Base-by-base conservation (phyloP, 2,329 filamentous ascomycete species). In the Lachnellula subtilissima region DNA sequence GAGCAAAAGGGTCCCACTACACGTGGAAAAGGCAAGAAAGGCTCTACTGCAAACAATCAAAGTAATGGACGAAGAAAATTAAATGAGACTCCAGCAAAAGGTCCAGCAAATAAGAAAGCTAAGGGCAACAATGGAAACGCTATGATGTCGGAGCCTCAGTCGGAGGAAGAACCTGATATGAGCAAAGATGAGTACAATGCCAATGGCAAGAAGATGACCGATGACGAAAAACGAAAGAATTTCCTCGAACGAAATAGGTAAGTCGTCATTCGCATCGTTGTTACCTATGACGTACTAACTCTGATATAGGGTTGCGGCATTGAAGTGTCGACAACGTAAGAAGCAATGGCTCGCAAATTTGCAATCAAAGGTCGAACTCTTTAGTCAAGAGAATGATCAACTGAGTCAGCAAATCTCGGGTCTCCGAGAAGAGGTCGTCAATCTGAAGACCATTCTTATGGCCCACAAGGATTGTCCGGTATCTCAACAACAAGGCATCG, bases 341-440 rank as follows among this genome's bases (percentile, higher is more conserved):
- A 99, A 99, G 80, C 94, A 97, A 71, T 99, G 94, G 94, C 82
- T 97, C 56, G 89, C 89, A 35, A 97, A 96, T 65, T 80, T 99
- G 1, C 94, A 99, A 72, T 84, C 84, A 54, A 97, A 97, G 73
- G 93, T 97, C 15, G 94, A 99, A 72, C 80, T 96, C 63, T 97
- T 91, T 69, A 92, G 88, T 61, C 87, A 81, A 0, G 94, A 99
- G 73, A 97, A 97, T 61, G 94, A 99, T 68, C 85, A 85, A 1
- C 79, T 99, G 36, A 89, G 87, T 17, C 80, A 86, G 3, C 93
- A 94, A 61, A 91, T 97, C 56, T 87, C 87, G 1, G 85, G 89
- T 64, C 76, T 97, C 5, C 83, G 91, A 28, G 93, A 97, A 69
- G 94, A 99, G 70, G 89, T 97, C 57, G 90, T 97, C 48, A 95